Evolutionary conservation across 192 early-diverging fungal genomes (phyloP), one percentile per base, ranked within the genome.

Genomic region (Geranomyces variabilis): DNA sequence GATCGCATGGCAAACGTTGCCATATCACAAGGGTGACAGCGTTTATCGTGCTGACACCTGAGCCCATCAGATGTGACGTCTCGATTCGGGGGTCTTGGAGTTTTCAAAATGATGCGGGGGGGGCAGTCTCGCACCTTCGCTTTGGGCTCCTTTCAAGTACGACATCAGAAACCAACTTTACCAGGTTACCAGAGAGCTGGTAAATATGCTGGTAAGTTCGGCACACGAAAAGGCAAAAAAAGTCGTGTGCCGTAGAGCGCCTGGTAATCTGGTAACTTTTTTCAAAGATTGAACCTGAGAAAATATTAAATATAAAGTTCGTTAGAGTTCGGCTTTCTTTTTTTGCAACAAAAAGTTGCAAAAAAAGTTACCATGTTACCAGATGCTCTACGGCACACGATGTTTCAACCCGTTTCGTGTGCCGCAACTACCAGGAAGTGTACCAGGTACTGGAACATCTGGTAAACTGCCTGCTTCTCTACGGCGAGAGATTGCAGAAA

Each of bases 141-240:
- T 55, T 55, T n/a, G 51, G 15, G 51, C 51, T 55, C 51, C 21
- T 55, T 55, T n/a, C 8, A 55, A 28, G 21, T 55, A 55, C 51
- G 26, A 55, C 21, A 55, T 55, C 15, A 29, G 31, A 33, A 60
- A 31, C 31, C 31, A 33, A 60, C 19, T 17, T 60, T 60, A 60
- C 58, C 58, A 60, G 58, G 29, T 33, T 60, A 60, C 58, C 58
- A 60, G 58, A 26, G 17, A 8, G 24, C 58, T 60, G 58, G 58
- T 60, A 31, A 30, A 60, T 60, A 30, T 60, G 58, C 58, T 60
- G 58, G 58, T 60, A 26, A 60, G 9, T 33, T 5, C 58, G 58
- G 58, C 58, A 60, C 58, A 60, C 58, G 58, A 60, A 60, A 60
- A 5, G 15, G 58, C 31, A 6, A 26, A 60, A 60, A 30, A 30